Base-by-base conservation (phyloP, 106 monocot species). In the Apostasia shenzhenica region DNA sequence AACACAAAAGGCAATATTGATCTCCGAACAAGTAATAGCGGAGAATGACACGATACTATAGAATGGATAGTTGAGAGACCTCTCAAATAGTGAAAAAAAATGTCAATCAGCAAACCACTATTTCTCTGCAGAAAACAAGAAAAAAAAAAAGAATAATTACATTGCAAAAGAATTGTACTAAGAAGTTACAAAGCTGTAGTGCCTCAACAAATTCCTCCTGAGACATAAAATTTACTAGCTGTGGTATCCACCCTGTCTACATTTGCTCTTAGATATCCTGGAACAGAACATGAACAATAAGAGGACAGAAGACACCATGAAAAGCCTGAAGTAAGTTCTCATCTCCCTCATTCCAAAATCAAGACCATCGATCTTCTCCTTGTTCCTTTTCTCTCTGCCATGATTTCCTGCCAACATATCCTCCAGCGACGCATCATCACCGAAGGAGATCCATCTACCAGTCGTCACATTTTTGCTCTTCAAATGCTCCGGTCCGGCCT, bases 251-350 rank as follows among this genome's bases (percentile, higher is more conserved):
- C 68, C 45, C 53, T 64, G 77, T 66, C 79, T 89, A 58, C 54
- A 69, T 75, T 79, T 89, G 81, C 76, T 92, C 79, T 84, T 97
- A 50, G 82, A 81, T 61, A 97, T 92, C 76, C 97, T 84, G 47
- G 89, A 83, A 79, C 92, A 97, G 66, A 97, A 92, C 92, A 97
- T 97, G 81, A 97, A 87, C 92, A 97, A 77, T 58, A 97, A 56
- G 38, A 97, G 54, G 13, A 85, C 84, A 8, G 82, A 84, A 1
- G 97, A 97, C n/a, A 97, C 57, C 69, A 97, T 68, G 67, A 97
- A 92, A 8, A 97, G 75, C 70, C 97, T 73, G 65, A 92, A 97
- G 57, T 97, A 92, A 48, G 86, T 87, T 73, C 87, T 89, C 69
- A 92, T 61, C 66, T 97, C 97, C 60, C 83, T 84, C 74, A 97